Conservation (phyloP, 2,329 filamentous ascomycete species). For the Iodosphaeria phyllophila region DNA sequence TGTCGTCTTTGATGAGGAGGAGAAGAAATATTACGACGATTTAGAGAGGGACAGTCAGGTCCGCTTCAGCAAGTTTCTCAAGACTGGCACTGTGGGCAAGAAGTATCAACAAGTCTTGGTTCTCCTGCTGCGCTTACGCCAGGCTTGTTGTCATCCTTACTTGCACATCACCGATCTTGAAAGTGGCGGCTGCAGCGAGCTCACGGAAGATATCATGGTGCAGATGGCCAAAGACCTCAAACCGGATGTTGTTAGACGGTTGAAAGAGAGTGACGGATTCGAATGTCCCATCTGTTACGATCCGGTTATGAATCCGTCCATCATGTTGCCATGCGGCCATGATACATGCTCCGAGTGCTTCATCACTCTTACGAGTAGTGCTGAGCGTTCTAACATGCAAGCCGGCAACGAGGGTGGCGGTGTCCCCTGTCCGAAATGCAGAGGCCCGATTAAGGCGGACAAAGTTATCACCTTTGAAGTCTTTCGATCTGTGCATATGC, state of each 20-base stretch:
- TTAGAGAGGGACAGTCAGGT: constrained; percentile 22
- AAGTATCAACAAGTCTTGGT: constrained; percentile 70
- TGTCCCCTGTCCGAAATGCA: constrained; percentile 60
- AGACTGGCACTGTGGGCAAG: constrained; percentile 29
- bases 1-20: constrained; percentile 47
- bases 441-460: constrained; percentile 43
- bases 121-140: constrained; percentile 59
- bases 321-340: constrained; percentile 73
- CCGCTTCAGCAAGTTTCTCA: constrained; percentile 11
- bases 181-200: constrained; percentile 21
- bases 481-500: constrained; percentile 57
- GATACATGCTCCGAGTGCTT: constrained; percentile 64
- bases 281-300: constrained; percentile 78
- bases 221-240: constrained; percentile 35
- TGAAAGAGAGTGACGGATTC: constrained; percentile 40
- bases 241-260: constrained; percentile 41
- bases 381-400: constrained; percentile 31
- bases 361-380: constrained; percentile 43
- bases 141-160: constrained; percentile 65
- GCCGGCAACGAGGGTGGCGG: constrained; percentile 37
- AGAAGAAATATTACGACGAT: constrained; percentile 42
- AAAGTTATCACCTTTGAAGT: constrained; percentile 55
- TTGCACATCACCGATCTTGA: constrained; percentile 32
- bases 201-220: constrained; percentile 22
- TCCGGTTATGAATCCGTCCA: constrained; percentile 50